Percentiles rank a stretch among this genome's conserved stretches.
Conservation (phyloP, 2,329 filamentous ascomycete genomes). For the Clonostachys sp. region DNA sequence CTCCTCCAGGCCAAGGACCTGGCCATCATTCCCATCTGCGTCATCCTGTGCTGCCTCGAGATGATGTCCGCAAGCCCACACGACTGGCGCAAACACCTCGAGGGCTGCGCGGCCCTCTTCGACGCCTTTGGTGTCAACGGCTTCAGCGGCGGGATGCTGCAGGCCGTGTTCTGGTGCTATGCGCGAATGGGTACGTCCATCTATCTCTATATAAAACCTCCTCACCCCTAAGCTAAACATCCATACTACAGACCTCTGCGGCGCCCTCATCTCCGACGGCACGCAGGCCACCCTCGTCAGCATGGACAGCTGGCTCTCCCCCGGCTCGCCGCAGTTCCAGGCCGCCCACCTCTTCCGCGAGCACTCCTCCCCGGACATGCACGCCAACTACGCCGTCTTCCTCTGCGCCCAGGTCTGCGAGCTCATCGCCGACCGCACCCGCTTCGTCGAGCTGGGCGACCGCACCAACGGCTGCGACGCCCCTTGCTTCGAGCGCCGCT, state of each 20-base stretch:
- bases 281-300: constrained; percentile 47
- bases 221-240: constrained; percentile 1
- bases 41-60: constrained; percentile 32
- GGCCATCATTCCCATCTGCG: constrained; percentile 27
- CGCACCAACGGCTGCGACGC: constrained; percentile 36
- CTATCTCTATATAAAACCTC: not conserved
- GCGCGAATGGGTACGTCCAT: constrained; percentile 43
- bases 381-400: constrained; percentile 56
- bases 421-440: constrained; percentile 42
- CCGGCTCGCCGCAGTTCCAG: constrained; percentile 25
- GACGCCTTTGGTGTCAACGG: constrained; percentile 48
- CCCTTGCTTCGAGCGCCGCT: constrained; percentile 32
- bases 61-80: constrained; percentile 34
- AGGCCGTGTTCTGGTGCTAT: constrained; percentile 56
- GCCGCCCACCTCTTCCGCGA: constrained; percentile 27
- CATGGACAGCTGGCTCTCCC: constrained; percentile 38
- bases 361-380: constrained; percentile 38
- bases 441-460: constrained; percentile 36
- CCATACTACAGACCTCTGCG: constrained; percentile 40
- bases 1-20: constrained; percentile 23
- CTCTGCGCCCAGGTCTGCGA: constrained; percentile 47
- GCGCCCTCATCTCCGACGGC: constrained; percentile 49
- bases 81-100: constrained; percentile 52
- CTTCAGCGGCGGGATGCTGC: constrained; percentile 43
- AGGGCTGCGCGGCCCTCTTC: constrained; percentile 52